Evolutionary conservation across 306 rosid species (phyloP), one percentile per base, ranked within the genome.

Genomic region (Luffa acutangula): DNA sequence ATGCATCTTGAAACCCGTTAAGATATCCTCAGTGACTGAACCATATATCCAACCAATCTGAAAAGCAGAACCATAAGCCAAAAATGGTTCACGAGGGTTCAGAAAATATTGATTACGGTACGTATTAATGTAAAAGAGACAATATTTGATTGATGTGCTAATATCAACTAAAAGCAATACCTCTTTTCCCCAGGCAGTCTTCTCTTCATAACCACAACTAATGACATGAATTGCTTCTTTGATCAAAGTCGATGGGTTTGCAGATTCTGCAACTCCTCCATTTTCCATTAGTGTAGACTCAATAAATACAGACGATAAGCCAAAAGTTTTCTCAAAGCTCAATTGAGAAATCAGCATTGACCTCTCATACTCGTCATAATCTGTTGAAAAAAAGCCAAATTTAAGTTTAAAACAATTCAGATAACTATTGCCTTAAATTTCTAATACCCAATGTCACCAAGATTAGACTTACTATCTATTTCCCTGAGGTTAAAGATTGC

Each of bases 41-140:
- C 99, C 99, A 77, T 95, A 95, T 79, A 95, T 95, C 99, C 99
- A 95, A 76, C 99, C 99, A 85, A 95, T 93, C 99, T 95, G 85
- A 78, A 75, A 54, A n/a, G 20, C 73, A 85, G 33, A 67, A 77
- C 18, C 86, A 67, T 53, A 67, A 74, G 46, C 53, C 45, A 17
- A 15, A 7, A 33, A 33, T 25, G 7, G 43, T 48, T 13, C 1
- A 45, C 76, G 5, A 11, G n/a, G 51, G n/a, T 45, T 48, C 7
- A 45, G 37, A 42, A 69, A 67, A 67, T 70, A 70, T 70, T 20
- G 56, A 45, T 56, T 70, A 0, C 18, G 2, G 37, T 14, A 46
- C 41, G 6, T 25, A 11, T 72, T 25, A 3, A 6, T 43, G 57
- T 72, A 25, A 45, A 21, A 48, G 77, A 25, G 77, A 46, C 9